A percentile compares a stretch with the other conserved stretches of the same genome.
These are phyloP conservation scores for Umbelopsis sp. DNA, from an alignment of 192 early-diverging fungal genomes.

Conservation along the genomic window DNA sequence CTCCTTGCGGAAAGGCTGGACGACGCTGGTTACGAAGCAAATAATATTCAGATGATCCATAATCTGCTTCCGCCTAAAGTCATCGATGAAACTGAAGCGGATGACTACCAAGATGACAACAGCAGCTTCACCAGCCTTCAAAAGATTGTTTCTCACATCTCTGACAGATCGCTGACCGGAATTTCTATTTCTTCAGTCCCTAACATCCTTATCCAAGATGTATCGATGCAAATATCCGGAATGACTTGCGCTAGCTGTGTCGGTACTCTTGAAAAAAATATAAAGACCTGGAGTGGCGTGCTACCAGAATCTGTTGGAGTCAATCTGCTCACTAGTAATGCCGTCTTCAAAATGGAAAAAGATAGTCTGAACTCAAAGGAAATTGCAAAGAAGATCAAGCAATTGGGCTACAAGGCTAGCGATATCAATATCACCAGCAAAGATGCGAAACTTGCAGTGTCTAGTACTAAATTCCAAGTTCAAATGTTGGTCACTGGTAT, in stretches of 20 bases:
- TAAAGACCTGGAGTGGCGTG: slow-evolving; percentile 64
- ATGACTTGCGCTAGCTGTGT: slow-evolving; percentile 99
- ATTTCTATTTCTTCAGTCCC: neutral
- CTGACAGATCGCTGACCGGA: neutral
- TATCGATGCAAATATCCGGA: slow-evolving; percentile 71
- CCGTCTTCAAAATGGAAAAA: slow-evolving; percentile 39
- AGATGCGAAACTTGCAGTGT: neutral
- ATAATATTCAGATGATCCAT: slow-evolving; percentile 31
- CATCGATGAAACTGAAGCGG: slow-evolving; percentile 5
- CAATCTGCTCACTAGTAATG: slow-evolving; percentile 81
- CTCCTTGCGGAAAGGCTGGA: slow-evolving; percentile 55
- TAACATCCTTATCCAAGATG: neutral
- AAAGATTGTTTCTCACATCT: neutral
- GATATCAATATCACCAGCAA: neutral
- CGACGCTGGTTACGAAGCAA: slow-evolving; percentile 63
- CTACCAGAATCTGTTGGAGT: slow-evolving; percentile 66
- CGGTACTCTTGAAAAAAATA: slow-evolving; percentile 73
- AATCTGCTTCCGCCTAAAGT: slow-evolving; percentile 28
- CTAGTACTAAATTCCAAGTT: slow-evolving; percentile 11
- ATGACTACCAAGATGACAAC: no score
- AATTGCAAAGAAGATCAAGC: slow-evolving; percentile 16
- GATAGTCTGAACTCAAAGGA: slow-evolving; percentile 12
- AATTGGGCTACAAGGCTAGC: slow-evolving; percentile 23
- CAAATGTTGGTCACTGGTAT: slow-evolving; percentile 46
- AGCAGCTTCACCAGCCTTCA: neutral